Conservation (phyloP, 2,329 filamentous ascomycete genomes). For the Emergomyces pasteurianus region DNA sequence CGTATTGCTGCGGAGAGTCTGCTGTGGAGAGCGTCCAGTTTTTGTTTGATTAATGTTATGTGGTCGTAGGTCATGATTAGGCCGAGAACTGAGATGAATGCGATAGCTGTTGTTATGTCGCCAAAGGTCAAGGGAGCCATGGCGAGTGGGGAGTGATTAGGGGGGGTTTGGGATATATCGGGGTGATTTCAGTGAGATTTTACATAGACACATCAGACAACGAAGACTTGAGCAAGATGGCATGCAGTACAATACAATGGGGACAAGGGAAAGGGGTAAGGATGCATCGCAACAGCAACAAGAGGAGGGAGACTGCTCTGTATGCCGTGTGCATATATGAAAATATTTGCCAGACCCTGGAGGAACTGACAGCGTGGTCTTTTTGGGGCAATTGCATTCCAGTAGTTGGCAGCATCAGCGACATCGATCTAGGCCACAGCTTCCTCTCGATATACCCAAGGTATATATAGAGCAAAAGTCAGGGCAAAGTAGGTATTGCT, state of each 20-base stretch:
- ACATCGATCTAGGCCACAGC: neutral
- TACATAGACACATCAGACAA: neutral
- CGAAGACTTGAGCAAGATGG: neutral
- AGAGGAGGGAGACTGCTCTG: neutral
- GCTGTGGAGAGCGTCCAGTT: neutral
- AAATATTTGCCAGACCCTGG: neutral
- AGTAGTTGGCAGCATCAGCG: neutral
- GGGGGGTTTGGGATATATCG: neutral
- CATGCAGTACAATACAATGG: neutral
- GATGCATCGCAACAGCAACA: neutral
- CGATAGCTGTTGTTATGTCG: neutral
- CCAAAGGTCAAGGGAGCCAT: neutral
- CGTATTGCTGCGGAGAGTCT: neutral
- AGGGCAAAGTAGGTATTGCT: neutral
- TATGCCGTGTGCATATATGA: no score
- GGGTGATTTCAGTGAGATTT: neutral
- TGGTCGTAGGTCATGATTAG: constrained; percentile 1
- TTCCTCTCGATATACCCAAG: neutral
- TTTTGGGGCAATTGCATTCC: neutral
- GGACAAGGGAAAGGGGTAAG: neutral
- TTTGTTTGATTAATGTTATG: neutral
- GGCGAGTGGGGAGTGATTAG: neutral
- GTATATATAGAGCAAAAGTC: neutral
- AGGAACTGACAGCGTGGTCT: neutral
- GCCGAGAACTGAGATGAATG: neutral